A percentile compares a stretch with the other conserved stretches of the same genome.
These are phyloP conservation scores for Lagenidium sp. DNA, from an alignment of 352 stramenopile genomes.

Conservation along the genomic window DNA sequence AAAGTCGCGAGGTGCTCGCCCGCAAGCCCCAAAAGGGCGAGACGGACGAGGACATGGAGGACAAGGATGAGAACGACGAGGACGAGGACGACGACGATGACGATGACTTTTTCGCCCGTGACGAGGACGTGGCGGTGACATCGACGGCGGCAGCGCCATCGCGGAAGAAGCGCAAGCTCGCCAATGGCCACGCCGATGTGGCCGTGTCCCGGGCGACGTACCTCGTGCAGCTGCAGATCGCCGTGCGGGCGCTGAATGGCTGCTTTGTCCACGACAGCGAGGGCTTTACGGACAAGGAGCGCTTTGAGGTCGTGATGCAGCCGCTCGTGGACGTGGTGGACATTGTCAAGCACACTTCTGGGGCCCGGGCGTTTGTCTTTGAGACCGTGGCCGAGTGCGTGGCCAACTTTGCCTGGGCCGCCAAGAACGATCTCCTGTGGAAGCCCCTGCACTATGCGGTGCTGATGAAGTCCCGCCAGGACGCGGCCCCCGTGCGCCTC, in stretches of 20 bases:
- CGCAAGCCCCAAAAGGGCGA: conserved; percentile 22
- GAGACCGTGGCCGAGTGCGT: conserved; percentile 58
- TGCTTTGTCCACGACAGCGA: conserved; percentile 84
- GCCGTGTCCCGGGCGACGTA: conserved; percentile 18
- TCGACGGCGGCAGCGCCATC: conserved; percentile 8
- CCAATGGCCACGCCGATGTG: conserved; percentile 10
- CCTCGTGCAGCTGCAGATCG: conserved; percentile 37
- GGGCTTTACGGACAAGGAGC: conserved; percentile 84
- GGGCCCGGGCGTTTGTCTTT: conserved; percentile 41
- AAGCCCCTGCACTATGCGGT: conserved; percentile 86
- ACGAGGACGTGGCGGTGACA: conserved; percentile 12
- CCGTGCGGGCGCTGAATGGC: conserved; percentile 65
- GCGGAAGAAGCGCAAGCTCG: conserved; percentile 51
- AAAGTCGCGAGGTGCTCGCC: conserved; percentile 37
- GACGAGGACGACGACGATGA: conserved; percentile 33
- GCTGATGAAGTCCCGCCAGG: conserved; percentile 81
- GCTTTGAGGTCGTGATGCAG: conserved; percentile 64
- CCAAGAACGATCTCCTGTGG: conserved; percentile 84
- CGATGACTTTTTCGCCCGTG: conserved; percentile 49
- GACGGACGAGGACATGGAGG: conserved; percentile 8
- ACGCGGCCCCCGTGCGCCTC: conserved; percentile 50
- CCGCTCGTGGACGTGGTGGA: conserved; percentile 74
- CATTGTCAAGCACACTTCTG: conserved; percentile 38
- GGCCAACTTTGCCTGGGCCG: conserved; percentile 77
- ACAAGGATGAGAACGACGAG: conserved; percentile 18